A percentile compares a stretch with the other conserved stretches of the same genome.
Conservation (phyloP, 306 rosid genomes). For the Hylodesmum podocarpum region DNA sequence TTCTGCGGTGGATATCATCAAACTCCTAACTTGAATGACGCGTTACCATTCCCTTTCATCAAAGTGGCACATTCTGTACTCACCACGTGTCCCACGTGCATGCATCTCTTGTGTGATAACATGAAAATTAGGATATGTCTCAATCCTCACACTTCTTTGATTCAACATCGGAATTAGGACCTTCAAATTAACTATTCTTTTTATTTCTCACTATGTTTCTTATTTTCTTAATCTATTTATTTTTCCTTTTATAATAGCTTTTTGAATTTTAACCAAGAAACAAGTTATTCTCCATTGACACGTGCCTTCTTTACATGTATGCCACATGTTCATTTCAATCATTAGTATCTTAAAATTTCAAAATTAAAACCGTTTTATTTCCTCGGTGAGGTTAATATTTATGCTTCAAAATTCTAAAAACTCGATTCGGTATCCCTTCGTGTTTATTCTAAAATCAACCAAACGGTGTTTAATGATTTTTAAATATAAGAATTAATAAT, state of each 20-base stretch:
- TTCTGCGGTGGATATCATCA: not conserved
- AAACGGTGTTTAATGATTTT: not conserved
- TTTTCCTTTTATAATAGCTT: too few relatives aligned
- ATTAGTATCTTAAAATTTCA: not conserved
- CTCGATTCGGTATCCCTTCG: not conserved
- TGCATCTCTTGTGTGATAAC: not conserved
- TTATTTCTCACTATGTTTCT: not conserved
- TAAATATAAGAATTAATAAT: not conserved
- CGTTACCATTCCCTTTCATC: not conserved
- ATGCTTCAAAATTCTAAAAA: not conserved
- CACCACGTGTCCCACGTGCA: slow-evolving; percentile 36
- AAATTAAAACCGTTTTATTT: not conserved
- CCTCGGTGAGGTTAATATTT: not conserved
- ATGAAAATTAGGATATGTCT: not conserved
- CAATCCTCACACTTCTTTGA: not conserved
- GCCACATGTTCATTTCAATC: not conserved
- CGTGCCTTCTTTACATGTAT: not conserved
- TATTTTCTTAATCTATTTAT: not conserved
- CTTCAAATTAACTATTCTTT: not conserved
- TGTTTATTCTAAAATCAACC: not conserved
- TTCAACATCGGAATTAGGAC: not conserved
- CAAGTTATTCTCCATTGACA: not conserved
- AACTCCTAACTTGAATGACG: not conserved
- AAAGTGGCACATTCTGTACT: not conserved
- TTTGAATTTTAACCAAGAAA: too few relatives aligned